Evolutionary conservation across 1,284 basidiomycete species (phyloP).

Genomic region (Athelia psychrophila): DNA sequence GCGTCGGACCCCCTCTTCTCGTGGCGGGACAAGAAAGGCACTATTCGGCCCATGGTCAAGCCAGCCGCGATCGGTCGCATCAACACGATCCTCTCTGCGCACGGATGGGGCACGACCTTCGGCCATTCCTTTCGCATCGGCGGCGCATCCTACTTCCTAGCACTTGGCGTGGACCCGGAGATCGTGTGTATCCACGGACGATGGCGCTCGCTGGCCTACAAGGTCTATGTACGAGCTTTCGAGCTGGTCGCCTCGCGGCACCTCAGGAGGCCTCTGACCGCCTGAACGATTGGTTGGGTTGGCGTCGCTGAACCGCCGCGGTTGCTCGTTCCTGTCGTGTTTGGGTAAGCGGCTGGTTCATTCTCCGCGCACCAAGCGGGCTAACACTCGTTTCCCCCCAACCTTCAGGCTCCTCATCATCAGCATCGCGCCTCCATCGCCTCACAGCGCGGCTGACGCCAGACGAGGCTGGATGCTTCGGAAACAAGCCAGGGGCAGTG

Average conservation of each 20-base stretch:
- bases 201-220: conserved; percentile 32
- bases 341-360: neutral
- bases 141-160: conserved; percentile 30
- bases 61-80: conserved; percentile 20
- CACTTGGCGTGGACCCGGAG: conserved; percentile 24
- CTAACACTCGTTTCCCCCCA: too few relatives aligned
- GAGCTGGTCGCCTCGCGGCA: conserved; percentile 18
- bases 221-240: conserved; percentile 29
- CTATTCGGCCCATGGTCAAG: conserved; percentile 24
- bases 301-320: neutral
- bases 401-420: too few relatives aligned
- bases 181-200: conserved; percentile 20
- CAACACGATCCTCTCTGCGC: conserved; percentile 21
- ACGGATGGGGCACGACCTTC: conserved; percentile 27
- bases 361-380: too few relatives aligned
- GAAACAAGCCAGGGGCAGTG: too few relatives aligned
- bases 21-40: conserved; percentile 17
- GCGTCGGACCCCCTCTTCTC: conserved; percentile 27
- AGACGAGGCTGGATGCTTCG: too few relatives aligned
- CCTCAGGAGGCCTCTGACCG: neutral
- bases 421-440: too few relatives aligned
- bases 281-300: neutral
- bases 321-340: neutral
- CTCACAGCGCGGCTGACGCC: too few relatives aligned
- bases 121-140: conserved; percentile 37